Evolutionary conservation across 495 filamentous ascomycete genomes (phyloP), one percentile per base, ranked within the genome.

Genomic region (Articulospora tetracladia): DNA sequence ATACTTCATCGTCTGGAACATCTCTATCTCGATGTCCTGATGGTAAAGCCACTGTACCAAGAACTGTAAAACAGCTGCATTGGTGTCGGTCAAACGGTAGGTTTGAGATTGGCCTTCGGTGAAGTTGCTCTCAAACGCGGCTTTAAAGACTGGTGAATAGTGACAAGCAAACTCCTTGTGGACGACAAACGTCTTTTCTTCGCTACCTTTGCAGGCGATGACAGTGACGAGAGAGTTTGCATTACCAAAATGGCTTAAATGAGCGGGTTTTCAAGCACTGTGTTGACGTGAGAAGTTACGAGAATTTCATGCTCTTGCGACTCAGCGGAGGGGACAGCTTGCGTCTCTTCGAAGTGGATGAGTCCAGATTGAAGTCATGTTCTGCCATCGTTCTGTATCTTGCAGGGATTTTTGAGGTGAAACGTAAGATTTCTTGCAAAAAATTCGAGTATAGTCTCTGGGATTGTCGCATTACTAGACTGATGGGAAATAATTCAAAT

Each of bases 31-130:
- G 17, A 61, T 23, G 10, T 61, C n/a, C 24, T 55, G 51, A 22
- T 50, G 27, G 23, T 60, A 60, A n/a, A 54, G 8, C 58, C 58
- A 60, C 17, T 55, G 15, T 17, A 56, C 26, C 4, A 61, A 26
- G 6, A 36, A 36, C 10, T 55, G 27, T 17, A 55, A 1, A 19
- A 22, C 17, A 36, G 39, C 53, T 36, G 10, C 53, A 12, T 23
- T 22, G 3, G 27, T 1, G 22, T 55, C 53, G 8, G 32, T n/a
- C 15, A 55, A 41, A 11, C 53, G 28, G 30, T 55, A 55, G 17
- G n/a, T 39, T 36, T 55, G 53, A 4, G 53, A 41, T 55, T 15
- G 2, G 10, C 53, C 53, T 39, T 55, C 53, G 25, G 41, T 41
- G 19, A 41, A 39, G 17, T 55, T 39, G 53, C 53, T 41, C 3